Evolutionary conservation across 2,329 filamentous ascomycete genomes (phyloP).

Genomic region (Ceratocystis ficicola): DNA sequence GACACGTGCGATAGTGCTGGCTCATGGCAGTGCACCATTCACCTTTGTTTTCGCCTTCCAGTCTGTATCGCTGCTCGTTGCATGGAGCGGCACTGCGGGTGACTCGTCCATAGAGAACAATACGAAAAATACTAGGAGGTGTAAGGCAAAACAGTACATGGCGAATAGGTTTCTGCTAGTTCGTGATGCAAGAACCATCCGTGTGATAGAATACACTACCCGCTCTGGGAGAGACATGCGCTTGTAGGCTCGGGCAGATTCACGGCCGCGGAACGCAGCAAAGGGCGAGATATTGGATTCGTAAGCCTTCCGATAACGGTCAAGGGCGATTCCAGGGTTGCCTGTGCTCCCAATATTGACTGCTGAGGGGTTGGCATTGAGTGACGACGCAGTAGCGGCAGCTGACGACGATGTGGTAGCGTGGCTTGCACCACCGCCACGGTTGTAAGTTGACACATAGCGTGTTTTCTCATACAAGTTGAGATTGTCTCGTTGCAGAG

Average conservation of each 20-base stretch:
- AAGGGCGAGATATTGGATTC: conserved; percentile 94
- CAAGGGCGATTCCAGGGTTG: conserved; percentile 54
- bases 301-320: conserved; percentile 83
- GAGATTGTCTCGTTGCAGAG: conserved; percentile 90
- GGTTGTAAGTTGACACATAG: conserved; percentile 88
- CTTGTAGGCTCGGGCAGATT: conserved; percentile 80
- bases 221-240: conserved; percentile 87
- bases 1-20: neutral
- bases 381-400: conserved; percentile 49
- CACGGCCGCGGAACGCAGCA: conserved; percentile 85
- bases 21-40: conserved; percentile 19
- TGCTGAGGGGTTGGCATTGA: conserved; percentile 63
- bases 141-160: conserved; percentile 76
- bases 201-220: conserved; percentile 77
- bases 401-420: conserved; percentile 48
- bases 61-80: conserved; percentile 34
- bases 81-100: conserved; percentile 43
- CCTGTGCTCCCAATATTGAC: conserved; percentile 46
- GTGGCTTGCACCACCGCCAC: conserved; percentile 32
- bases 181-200: conserved; percentile 79
- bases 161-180: conserved; percentile 91
- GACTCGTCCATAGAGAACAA: conserved; percentile 42
- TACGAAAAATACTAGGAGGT: conserved; percentile 75
- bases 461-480: conserved; percentile 95
- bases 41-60: conserved; percentile 14